Conservation (phyloP, 208 protist species). For the Porcisia deanei region DNA sequence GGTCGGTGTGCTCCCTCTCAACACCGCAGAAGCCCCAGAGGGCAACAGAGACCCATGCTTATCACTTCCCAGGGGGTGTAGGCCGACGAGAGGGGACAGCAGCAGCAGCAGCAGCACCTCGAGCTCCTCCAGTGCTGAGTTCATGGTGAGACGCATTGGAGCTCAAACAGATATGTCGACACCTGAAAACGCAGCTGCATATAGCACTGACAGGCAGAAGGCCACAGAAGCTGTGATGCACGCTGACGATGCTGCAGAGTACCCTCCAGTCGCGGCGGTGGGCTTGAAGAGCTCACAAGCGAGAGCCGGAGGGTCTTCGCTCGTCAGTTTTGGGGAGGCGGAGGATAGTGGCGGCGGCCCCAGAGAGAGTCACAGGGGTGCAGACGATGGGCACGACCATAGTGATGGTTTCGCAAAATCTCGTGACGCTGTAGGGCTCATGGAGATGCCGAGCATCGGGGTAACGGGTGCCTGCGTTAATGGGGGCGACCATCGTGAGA, state of each 20-base stretch:
- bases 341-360: background rate
- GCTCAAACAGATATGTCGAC: background rate
- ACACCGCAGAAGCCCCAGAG: background rate
- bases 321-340: background rate
- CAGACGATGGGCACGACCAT: background rate
- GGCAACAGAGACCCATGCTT: background rate
- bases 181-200: background rate
- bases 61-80: background rate
- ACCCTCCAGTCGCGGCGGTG: background rate
- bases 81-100: background rate
- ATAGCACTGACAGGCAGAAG: background rate
- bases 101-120: background rate
- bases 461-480: background rate
- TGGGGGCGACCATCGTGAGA: background rate
- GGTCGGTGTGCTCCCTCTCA: background rate
- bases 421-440: background rate
- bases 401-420: background rate
- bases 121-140: conserved; percentile 13
- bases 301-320: background rate
- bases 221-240: background rate
- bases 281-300: background rate
- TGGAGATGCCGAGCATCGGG: background rate
- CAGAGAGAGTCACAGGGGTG: background rate
- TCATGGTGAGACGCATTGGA: background rate
- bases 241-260: background rate